Conservation (phyloP, 2,329 filamentous ascomycete species). For the Paraphoma sp. region DNA sequence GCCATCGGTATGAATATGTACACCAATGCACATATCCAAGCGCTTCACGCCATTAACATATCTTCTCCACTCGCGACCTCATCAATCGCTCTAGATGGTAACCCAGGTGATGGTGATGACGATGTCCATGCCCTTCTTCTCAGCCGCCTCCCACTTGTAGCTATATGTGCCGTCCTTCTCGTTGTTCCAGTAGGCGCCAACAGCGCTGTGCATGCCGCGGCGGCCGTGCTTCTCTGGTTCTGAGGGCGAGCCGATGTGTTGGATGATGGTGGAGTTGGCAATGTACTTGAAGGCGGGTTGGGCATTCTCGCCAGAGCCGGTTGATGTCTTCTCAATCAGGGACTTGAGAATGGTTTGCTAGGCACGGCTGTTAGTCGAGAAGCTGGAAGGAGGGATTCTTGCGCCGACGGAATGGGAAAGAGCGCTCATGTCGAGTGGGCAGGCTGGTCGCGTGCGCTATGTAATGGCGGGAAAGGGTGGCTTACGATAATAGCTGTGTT, state of each 20-base stretch:
- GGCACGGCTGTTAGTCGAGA: no score
- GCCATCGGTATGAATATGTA: background rate
- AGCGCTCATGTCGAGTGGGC: constrained; percentile 16
- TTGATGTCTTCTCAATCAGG: constrained; percentile 76
- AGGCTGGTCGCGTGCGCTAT: constrained; percentile 4
- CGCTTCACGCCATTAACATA: background rate
- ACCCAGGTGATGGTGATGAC: constrained; percentile 73
- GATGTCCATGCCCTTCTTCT: constrained; percentile 60
- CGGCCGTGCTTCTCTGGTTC: constrained; percentile 72
- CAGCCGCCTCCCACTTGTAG: constrained; percentile 76
- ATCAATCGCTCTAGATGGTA: constrained; percentile 42
- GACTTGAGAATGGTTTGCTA: constrained; percentile 79
- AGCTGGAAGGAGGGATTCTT: no score
- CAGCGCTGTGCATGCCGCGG: constrained; percentile 88
- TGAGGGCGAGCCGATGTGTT: constrained; percentile 68
- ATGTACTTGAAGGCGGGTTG: constrained; percentile 86
- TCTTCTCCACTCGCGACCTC: background rate
- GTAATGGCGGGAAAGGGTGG: constrained; percentile 20
- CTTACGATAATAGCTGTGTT: constrained; percentile 91
- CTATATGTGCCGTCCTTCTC: constrained; percentile 91
- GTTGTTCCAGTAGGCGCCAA: constrained; percentile 88
- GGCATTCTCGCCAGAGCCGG: constrained; percentile 55
- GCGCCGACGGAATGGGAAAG: constrained; percentile 24
- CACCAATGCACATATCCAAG: background rate
- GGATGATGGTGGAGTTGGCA: constrained; percentile 97